phyloP scores from a whole-genome alignment of 2,329 filamentous ascomycete genomes.

The Diaporthe helianthi region DNA sequence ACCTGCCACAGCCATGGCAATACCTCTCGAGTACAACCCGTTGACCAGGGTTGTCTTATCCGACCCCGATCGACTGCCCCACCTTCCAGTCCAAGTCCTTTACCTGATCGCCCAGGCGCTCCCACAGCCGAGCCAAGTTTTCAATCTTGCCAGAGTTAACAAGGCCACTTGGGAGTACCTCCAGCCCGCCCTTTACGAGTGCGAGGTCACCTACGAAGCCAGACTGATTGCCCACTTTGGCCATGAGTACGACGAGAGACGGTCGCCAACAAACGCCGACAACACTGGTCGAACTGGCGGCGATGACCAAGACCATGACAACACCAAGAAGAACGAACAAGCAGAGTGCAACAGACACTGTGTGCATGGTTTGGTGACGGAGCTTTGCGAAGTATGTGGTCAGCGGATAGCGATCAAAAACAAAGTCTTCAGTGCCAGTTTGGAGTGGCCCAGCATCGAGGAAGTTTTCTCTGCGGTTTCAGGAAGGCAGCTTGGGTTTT shows the following conservation, averaged over 20 bases:
- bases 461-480: no score
- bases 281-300: not conserved
- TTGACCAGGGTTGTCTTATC: not conserved
- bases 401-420: not conserved
- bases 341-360: accelerated
- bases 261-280: not conserved
- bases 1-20: not conserved
- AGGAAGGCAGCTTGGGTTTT: no score
- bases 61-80: not conserved
- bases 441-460: no score
- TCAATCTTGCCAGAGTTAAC: not conserved
- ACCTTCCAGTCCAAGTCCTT: not conserved
- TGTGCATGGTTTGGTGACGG: not conserved
- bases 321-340: not conserved
- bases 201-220: not conserved
- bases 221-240: not conserved
- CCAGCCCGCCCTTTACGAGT: not conserved
- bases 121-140: not conserved
- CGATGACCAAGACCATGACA: not conserved
- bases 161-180: not conserved
- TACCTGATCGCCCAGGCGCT: not conserved
- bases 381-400: not conserved
- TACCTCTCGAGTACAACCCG: not conserved
- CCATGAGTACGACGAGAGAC: not conserved
- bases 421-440: not conserved